Conservation (phyloP, 2,329 filamentous ascomycete genomes). For the Phaeosphaeriaceae sp. region DNA sequence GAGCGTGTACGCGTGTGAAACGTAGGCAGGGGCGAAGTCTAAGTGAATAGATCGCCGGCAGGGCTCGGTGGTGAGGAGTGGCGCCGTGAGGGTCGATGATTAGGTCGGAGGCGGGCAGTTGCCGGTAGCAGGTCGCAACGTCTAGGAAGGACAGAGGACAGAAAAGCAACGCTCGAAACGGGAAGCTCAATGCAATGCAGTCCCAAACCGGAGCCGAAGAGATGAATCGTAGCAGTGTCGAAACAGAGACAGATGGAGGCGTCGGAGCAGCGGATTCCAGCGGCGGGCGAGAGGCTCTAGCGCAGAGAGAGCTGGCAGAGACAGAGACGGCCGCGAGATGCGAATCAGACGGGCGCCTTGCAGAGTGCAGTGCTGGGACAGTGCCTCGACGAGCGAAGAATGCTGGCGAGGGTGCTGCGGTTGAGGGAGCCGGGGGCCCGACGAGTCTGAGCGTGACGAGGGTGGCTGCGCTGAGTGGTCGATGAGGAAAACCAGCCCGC, state of each 20-base stretch:
- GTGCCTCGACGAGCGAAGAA: neutral
- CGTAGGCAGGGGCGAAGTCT: conserved; percentile 43
- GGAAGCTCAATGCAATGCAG: conserved; percentile 18
- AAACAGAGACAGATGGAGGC: conserved; percentile 4
- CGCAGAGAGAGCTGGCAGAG: too few species aligned
- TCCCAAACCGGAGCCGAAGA: conserved; percentile 12
- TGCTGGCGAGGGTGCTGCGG: neutral
- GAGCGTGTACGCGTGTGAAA: conserved; percentile 22
- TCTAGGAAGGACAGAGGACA: conserved; percentile 11
- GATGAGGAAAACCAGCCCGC: conserved; percentile 21
- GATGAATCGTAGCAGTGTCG: conserved; percentile 11
- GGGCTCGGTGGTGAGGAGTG: conserved; percentile 16
- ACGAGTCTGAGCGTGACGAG: conserved; percentile 20
- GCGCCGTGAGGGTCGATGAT: conserved; percentile 8
- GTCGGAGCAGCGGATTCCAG: neutral
- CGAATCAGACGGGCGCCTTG: neutral
- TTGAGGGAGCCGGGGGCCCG: conserved; percentile 3
- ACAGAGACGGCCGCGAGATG: too few species aligned
- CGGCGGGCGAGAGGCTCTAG: too few species aligned
- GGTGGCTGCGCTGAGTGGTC: conserved; percentile 15
- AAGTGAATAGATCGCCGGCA: conserved; percentile 51
- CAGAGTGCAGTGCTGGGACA: too few species aligned
- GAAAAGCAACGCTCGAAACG: conserved; percentile 25
- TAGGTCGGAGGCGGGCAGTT: conserved; percentile 8
- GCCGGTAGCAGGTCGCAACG: conserved; percentile 17